These are phyloP conservation scores for Lathyrus oleraceus DNA, from an alignment of 306 rosid species.

Conservation along the genomic window DNA sequence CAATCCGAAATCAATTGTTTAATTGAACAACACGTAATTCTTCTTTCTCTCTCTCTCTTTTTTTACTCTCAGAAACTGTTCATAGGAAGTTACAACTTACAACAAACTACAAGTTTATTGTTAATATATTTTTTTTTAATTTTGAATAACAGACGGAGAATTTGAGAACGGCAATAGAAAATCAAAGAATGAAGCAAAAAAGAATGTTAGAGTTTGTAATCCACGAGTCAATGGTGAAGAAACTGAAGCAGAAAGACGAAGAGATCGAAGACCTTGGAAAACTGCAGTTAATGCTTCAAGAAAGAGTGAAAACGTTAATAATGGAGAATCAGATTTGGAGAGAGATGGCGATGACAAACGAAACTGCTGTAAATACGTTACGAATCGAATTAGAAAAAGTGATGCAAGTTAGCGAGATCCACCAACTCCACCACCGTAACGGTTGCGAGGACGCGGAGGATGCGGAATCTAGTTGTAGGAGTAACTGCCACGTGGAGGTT, in stretches of 20 bases:
- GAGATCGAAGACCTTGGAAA: conserved; percentile 65
- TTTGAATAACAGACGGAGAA: conserved; percentile 54
- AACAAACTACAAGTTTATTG: no score
- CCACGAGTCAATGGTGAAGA: conserved; percentile 52
- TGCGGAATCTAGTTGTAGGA: conserved; percentile 60
- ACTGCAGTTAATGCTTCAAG: conserved; percentile 65
- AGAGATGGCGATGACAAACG: conserved; percentile 70
- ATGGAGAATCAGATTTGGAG: conserved; percentile 74
- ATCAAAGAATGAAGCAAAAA: conserved; percentile 48
- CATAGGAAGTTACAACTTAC: not conserved
- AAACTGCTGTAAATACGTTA: conserved; percentile 62
- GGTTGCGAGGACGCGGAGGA: conserved; percentile 31
- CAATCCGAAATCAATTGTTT: conserved; percentile 36
- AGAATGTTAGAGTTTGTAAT: conserved; percentile 49
- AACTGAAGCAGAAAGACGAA: conserved; percentile 65
- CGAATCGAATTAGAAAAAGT: conserved; percentile 60
- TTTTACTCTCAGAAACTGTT: not conserved
- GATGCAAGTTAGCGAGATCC: conserved; percentile 47
- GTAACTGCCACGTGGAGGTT: conserved; percentile 23
- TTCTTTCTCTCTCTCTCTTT: not conserved
- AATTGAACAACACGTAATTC: conserved; percentile 38
- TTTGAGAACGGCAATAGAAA: conserved; percentile 53
- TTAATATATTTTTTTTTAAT: not conserved
- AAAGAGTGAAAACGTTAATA: conserved; percentile 49
- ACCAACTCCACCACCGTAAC: not conserved